Percentiles rank a stretch among this genome's conserved stretches.
Evolutionary conservation across 83 land plant genomes (phyloP).

Genomic region (Larix sibirica): DNA sequence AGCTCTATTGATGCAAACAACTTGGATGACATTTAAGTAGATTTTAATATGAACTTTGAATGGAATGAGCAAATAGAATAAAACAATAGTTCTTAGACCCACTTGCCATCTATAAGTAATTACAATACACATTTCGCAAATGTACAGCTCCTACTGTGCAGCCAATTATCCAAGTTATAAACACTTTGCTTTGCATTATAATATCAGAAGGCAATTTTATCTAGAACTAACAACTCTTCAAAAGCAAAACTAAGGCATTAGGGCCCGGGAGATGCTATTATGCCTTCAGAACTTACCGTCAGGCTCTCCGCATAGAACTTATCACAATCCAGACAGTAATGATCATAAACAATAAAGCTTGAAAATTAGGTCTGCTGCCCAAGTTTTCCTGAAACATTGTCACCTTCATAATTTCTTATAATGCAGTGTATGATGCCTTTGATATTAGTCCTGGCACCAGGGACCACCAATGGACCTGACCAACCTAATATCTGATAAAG

Average conservation of each 20-base stretch:
- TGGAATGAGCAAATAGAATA: neutral
- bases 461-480: constrained; percentile 7
- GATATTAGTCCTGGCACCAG: constrained; percentile 10
- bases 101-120: neutral
- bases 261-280: too few species aligned
- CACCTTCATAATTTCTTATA: constrained; percentile 8
- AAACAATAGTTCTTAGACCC: neutral
- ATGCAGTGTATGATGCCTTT: constrained; percentile 1
- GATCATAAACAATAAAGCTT: constrained; percentile 13
- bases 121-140: neutral
- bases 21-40: constrained; percentile 32
- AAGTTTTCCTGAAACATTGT: constrained; percentile 1
- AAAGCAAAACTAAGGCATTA: neutral
- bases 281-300: neutral
- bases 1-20: constrained; percentile 14
- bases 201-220: neutral
- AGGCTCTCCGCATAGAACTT: constrained; percentile 1
- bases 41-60: neutral
- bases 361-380: constrained; percentile 16
- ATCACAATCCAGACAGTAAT: constrained; percentile 15
- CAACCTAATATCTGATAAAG: neutral
- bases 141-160: neutral
- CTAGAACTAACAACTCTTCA: constrained; percentile 12
- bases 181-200: neutral
- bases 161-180: neutral